phyloP scores from a whole-genome alignment of 2,329 filamentous ascomycete species.

The Exophiala bonariae region DNA sequence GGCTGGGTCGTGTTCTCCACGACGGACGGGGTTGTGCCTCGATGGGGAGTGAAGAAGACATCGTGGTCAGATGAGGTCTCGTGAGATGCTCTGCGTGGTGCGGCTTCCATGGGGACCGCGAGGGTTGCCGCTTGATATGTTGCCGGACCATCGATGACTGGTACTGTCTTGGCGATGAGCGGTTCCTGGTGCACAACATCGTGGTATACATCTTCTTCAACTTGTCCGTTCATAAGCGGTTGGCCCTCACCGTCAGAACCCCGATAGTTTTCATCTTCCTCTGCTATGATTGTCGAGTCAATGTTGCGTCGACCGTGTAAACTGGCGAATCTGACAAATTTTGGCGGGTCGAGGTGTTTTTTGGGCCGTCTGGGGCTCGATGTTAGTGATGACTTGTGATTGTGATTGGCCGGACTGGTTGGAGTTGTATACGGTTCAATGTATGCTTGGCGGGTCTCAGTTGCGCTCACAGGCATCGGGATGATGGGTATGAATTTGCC shows the following conservation, averaged over 20 bases:
- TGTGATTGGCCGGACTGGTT: neutral
- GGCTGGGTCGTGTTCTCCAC: neutral
- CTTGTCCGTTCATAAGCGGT: conserved; percentile 6
- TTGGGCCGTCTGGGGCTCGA: conserved; percentile 16
- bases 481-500: conserved; percentile 25
- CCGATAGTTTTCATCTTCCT: conserved; percentile 20
- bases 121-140: neutral
- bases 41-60: conserved; percentile 10
- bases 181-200: neutral
- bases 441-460: conserved; percentile 25
- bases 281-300: conserved; percentile 13
- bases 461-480: conserved; percentile 22
- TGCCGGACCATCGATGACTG: neutral
- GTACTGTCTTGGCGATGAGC: neutral
- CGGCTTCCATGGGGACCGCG: neutral
- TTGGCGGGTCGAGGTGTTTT: conserved; percentile 17
- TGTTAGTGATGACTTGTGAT: conserved; percentile 1
- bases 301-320: conserved; percentile 20
- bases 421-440: conserved; percentile 18
- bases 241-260: conserved; percentile 6
- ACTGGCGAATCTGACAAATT: conserved; percentile 24
- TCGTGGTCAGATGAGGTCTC: conserved; percentile 1
- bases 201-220: neutral
- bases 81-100: neutral
- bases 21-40: conserved; percentile 2